These are phyloP conservation scores for Lipomyces anomalus DNA, from an alignment of 805 yeast genomes.

Conservation along the genomic window DNA sequence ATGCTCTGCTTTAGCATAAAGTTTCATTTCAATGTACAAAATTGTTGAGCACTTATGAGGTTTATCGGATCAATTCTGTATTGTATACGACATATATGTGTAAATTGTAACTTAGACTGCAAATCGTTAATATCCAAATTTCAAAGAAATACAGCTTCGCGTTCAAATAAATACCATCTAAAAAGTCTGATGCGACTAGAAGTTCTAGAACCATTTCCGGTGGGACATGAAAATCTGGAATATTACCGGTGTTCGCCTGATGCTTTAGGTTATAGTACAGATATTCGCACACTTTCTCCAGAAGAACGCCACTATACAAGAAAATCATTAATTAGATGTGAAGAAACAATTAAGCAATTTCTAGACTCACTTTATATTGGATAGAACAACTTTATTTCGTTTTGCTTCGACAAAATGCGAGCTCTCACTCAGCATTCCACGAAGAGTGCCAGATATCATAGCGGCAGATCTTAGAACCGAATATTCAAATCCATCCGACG, in stretches of 20 bases:
- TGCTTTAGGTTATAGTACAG: conserved; percentile 69
- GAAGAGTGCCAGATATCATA: conserved; percentile 57
- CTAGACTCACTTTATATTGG: conserved; percentile 42
- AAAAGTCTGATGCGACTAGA: conserved; percentile 85
- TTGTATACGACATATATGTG: too few species aligned
- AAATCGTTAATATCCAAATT: too few species aligned
- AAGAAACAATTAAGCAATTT: background rate
- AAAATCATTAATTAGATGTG: background rate
- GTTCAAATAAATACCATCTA: too few species aligned
- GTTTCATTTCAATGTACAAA: too few species aligned
- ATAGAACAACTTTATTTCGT: conserved; percentile 48
- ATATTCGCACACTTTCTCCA: conserved; percentile 81
- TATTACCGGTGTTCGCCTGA: conserved; percentile 39
- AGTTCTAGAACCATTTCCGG: conserved; percentile 91
- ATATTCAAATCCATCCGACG: conserved; percentile 64
- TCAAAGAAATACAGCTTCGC: too few species aligned
- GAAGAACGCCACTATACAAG: conserved; percentile 50
- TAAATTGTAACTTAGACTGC: too few species aligned
- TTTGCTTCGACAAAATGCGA: conserved; percentile 56
- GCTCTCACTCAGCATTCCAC: conserved; percentile 43
- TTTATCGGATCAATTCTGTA: too few species aligned
- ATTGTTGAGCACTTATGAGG: too few species aligned
- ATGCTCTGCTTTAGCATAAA: too few species aligned
- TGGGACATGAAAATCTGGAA: conserved; percentile 86
- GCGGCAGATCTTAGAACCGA: conserved; percentile 70